Conservation (phyloP, 306 rosid species). For the Prunus dulcis region DNA sequence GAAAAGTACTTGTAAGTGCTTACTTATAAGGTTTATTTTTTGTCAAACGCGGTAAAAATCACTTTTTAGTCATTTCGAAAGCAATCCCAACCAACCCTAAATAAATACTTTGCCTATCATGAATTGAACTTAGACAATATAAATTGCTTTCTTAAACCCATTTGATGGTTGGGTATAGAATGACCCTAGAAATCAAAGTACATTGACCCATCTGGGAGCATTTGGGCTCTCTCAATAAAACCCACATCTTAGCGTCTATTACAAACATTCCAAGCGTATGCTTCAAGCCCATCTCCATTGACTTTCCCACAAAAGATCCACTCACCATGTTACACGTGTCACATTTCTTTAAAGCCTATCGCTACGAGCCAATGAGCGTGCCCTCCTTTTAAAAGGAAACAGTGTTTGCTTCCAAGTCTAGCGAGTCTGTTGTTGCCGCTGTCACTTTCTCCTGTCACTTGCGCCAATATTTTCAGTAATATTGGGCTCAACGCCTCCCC, state of each 20-base stretch:
- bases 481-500: neutral
- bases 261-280: constrained; percentile 5
- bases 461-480: neutral
- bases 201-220: too few species aligned
- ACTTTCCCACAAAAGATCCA: neutral
- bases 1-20: too few species aligned
- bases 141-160: neutral
- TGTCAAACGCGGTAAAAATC: too few species aligned
- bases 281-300: neutral
- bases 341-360: neutral
- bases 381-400: neutral
- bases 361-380: neutral
- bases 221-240: neutral
- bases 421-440: neutral
- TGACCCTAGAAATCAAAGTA: too few species aligned
- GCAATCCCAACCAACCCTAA: too few species aligned
- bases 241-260: neutral
- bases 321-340: neutral
- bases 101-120: too few species aligned
- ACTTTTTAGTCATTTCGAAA: too few species aligned
- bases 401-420: neutral
- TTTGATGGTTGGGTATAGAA: neutral
- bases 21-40: too few species aligned
- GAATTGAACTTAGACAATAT: too few species aligned
- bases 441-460: neutral